Evolutionary conservation across 768 basidiomycete species (phyloP).

Genomic region (Flagelloscypha sp.): DNA sequence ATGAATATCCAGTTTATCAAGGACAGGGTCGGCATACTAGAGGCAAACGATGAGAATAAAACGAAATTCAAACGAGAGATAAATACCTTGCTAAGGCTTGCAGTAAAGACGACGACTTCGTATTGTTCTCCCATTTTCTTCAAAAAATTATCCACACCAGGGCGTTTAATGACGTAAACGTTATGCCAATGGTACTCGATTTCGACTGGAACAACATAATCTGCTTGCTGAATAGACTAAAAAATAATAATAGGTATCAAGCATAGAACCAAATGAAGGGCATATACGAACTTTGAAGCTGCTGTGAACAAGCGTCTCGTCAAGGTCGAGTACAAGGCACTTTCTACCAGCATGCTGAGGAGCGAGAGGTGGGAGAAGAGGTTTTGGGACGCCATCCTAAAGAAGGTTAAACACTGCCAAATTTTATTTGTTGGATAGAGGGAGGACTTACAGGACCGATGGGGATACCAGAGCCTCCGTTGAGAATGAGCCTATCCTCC

Average conservation of each 20-base stretch:
- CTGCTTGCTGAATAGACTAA: slow-evolving; percentile 55
- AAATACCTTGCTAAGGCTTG: slow-evolving; percentile 90
- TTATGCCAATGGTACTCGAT: slow-evolving; percentile 99
- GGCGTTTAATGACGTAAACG: slow-evolving; percentile 97
- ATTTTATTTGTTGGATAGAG: slow-evolving; percentile 2
- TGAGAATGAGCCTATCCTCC: slow-evolving; percentile 81
- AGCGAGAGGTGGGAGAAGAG: slow-evolving; percentile 79
- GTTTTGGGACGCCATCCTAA: slow-evolving; percentile 81
- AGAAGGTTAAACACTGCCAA: slow-evolving; percentile 6
- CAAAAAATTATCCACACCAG: slow-evolving; percentile 94
- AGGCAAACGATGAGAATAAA: slow-evolving; percentile 7
- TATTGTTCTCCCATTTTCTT: slow-evolving; percentile 98
- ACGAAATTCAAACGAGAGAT: slow-evolving; percentile 5
- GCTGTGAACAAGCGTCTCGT: slow-evolving; percentile 94
- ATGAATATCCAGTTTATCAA: slow-evolving; percentile 92
- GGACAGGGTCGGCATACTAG: slow-evolving; percentile 96
- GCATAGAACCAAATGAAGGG: neutral
- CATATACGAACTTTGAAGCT: slow-evolving; percentile 80
- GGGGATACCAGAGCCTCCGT: slow-evolving; percentile 92
- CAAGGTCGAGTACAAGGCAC: slow-evolving; percentile 93
- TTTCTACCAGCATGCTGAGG: slow-evolving; percentile 82
- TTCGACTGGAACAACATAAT: slow-evolving; percentile 98
- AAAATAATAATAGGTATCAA: neutral
- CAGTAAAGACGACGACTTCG: slow-evolving; percentile 97
- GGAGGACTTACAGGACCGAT: slow-evolving; percentile 69